Conservation (phyloP, 257 asterid species). For the Hygrophila difformis region DNA sequence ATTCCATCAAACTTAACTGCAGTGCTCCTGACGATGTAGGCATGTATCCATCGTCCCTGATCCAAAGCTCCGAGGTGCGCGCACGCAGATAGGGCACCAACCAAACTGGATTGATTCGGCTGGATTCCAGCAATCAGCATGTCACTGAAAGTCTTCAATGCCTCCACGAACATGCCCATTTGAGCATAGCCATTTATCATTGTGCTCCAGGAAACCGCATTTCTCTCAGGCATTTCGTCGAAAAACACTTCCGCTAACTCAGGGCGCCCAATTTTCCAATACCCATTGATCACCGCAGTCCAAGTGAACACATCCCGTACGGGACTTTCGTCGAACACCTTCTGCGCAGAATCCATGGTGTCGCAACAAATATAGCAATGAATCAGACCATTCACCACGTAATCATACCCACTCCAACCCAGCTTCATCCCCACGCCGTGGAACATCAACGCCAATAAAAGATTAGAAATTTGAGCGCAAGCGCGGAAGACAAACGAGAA, state of each 20-base stretch:
- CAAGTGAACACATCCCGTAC: slow-evolving; percentile 35
- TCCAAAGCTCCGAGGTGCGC: slow-evolving; percentile 35
- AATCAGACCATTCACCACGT: slow-evolving; percentile 48
- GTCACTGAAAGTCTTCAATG: slow-evolving; percentile 24
- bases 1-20: slow-evolving; percentile 25
- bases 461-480: slow-evolving; percentile 27
- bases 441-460: slow-evolving; percentile 26
- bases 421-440: slow-evolving; percentile 33
- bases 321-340: slow-evolving; percentile 29
- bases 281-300: slow-evolving; percentile 46
- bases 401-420: slow-evolving; percentile 52
- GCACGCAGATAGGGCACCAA: slow-evolving; percentile 38
- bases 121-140: slow-evolving; percentile 31
- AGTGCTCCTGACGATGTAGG: slow-evolving; percentile 19
- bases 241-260: slow-evolving; percentile 33
- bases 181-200: slow-evolving; percentile 45
- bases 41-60: slow-evolving; percentile 50
- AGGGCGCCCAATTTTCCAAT: slow-evolving; percentile 25
- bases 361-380: slow-evolving; percentile 35
- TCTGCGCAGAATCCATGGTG: slow-evolving; percentile 26
- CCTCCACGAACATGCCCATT: slow-evolving; percentile 35
- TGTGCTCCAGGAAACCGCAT: slow-evolving; percentile 43
- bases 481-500: slow-evolving; percentile 45
- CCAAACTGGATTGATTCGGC: slow-evolving; percentile 37
- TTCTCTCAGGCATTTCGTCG: slow-evolving; percentile 44